These are phyloP conservation scores for Stereum hirsutum DNA, from an alignment of 1,284 basidiomycete species.

Conservation along the genomic window DNA sequence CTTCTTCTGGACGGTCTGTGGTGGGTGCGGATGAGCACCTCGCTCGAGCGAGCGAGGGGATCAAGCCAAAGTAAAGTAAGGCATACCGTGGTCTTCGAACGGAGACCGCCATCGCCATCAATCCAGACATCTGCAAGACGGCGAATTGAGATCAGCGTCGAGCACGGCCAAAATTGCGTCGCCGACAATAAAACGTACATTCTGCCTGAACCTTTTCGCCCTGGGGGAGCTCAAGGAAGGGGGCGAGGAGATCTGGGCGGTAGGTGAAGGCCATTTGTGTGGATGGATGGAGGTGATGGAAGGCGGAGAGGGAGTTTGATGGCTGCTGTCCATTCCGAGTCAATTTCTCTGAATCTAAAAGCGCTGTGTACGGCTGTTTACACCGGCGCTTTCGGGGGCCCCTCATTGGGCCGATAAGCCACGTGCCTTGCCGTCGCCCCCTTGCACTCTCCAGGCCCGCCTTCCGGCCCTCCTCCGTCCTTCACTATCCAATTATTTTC, in stretches of 20 bases:
- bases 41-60: slow-evolving; percentile 3
- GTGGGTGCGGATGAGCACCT: slow-evolving; percentile 5
- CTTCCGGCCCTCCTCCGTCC: background rate
- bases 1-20: slow-evolving; percentile 73
- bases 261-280: slow-evolving; percentile 33
- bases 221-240: slow-evolving; percentile 80
- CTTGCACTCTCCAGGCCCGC: background rate
- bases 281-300: slow-evolving; percentile 5
- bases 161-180: no score
- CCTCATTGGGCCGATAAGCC: slow-evolving; percentile 10
- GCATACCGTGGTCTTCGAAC: slow-evolving; percentile 86
- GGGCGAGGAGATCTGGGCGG: slow-evolving; percentile 78
- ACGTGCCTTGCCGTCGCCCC: background rate
- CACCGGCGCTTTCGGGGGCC: slow-evolving; percentile 6
- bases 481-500: background rate
- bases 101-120: slow-evolving; percentile 86
- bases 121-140: slow-evolving; percentile 80
- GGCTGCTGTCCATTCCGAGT: slow-evolving; percentile 12
- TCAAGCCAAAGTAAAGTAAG: slow-evolving; percentile 6
- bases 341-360: slow-evolving; percentile 3
- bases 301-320: slow-evolving; percentile 12
- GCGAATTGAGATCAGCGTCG: slow-evolving; percentile 10
- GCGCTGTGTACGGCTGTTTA: slow-evolving; percentile 13
- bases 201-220: slow-evolving; percentile 88
- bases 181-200: slow-evolving; percentile 54